Base-by-base conservation (phyloP, 2,329 filamentous ascomycete species). In the Sporothrix curviconia region DNA sequence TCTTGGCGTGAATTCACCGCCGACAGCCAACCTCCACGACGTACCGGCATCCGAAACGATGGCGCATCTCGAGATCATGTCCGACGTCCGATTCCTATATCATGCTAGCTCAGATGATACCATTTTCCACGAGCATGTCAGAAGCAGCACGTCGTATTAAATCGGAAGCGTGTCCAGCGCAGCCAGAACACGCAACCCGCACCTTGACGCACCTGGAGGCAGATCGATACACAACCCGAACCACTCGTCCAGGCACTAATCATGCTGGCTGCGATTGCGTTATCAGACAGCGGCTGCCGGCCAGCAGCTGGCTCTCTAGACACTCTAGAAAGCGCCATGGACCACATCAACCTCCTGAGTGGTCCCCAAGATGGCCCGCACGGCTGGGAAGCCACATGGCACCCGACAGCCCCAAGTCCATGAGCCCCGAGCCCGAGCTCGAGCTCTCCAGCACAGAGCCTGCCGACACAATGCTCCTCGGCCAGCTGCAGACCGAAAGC, bases 401-500 rank as follows among this genome's bases (percentile, higher is more conserved):
- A 11, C 28, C 28, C 28, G 28, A 32, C 28, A 32, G 28, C 28
- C 28, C 28, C 28, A 32, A 11, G 28, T 32, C 28, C 28, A 5
- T 32, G 28, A 32, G 28, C 28, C 28, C 28, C 6, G 28, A 32
- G 28, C 28, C 28, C 4, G 49, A 51, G 34, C 22, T 15, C 22
- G 49, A 51, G 6, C 5, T 14, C 3, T 2, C 17, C 22, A 4
- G 22, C 2, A 15, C 28, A 7, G 56, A 58, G 3, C 44, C 30
- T 7, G 19, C 37, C 1, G 57, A 58, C 42, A 36, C 44, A 2
- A 53, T 46, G 14, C 22, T 43, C 7, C 43, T 58, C 3, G 39
- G 43, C 28, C 43, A 55, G 37, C 51, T 58, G 14, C 51, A 58
- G 44, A 58, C 57, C 9, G 57, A 58, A 17, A 25, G 44, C 15